Evolutionary conservation across 106 monocot species (phyloP), one percentile per base, ranked within the genome.

Genomic region (Dendrobium catenatum): DNA sequence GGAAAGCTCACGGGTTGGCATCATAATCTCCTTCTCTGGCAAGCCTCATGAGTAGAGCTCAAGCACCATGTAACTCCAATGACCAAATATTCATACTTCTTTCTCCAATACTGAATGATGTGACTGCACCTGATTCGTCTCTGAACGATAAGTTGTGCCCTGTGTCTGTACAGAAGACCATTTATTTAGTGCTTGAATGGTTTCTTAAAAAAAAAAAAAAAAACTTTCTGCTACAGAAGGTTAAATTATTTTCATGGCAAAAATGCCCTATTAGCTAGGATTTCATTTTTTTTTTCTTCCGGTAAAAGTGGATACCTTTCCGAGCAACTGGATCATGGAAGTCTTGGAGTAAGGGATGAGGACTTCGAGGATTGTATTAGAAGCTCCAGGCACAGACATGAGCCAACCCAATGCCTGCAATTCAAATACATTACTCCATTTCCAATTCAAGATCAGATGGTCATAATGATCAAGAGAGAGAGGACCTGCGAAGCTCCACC

Each of bases 401-500:
- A 97, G 79, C 97, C 97, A 97, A 56, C 92, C 94, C 8, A 97
- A 76, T 22, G 90, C 90, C 97, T 96, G 83, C 6, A 8, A 79
- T 41, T 56, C 43, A 29, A 46, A 82, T 76, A 13, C 37, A 66
- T 61, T 55, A 64, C 31, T 42, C 27, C 41, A 76, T 49, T 76
- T 49, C 24, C 46, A 49, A 48, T 19, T 77, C 68, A 41, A 48
- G 4, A 61, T 31, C 20, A 2, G 33, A 74, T 31, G 48, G 27
- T 26, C 2, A 79, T 44, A 26, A 33, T 33, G 33, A 16, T 15
- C 33, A 4, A 70, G 67, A 61, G 80, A 6, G 78, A 81, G 42
- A 54, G 79, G 64, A 96, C 96, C 94, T 98, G 97, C 18, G 97
- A 98, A 70, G 97, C 94, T 29, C 97, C 97, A 26, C 97, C 97